Percentiles rank a stretch among this genome's conserved stretches.
phyloP scores from a whole-genome alignment of 2,329 filamentous ascomycete species.

The Lachnellula suecica region DNA sequence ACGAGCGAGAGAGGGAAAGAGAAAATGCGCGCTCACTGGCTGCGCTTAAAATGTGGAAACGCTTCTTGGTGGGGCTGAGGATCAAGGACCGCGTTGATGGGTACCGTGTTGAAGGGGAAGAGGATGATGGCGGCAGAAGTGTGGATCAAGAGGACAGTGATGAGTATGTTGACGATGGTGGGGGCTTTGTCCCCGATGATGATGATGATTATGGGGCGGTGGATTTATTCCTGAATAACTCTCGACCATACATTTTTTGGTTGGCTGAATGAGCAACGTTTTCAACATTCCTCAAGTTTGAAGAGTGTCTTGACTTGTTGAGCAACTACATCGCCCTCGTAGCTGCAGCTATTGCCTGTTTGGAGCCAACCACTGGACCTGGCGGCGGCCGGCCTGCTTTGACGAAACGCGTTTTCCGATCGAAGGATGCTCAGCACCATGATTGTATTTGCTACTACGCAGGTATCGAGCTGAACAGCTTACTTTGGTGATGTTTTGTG shows the following conservation, averaged over 20 bases:
- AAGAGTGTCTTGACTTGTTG: background rate
- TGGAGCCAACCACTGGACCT: too few relatives aligned
- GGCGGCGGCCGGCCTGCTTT: too few relatives aligned
- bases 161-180: background rate
- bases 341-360: background rate
- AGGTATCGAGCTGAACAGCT: too few relatives aligned
- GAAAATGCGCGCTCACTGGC: constrained; percentile 60
- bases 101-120: constrained; percentile 27
- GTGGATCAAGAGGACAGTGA: constrained; percentile 60
- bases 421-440: too few relatives aligned
- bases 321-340: background rate
- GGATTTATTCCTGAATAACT: constrained; percentile 13
- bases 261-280: background rate
- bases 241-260: background rate
- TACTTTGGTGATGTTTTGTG: too few relatives aligned
- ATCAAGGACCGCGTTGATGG: constrained; percentile 31
- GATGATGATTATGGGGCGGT: background rate
- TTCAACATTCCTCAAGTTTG: background rate
- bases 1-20: constrained; percentile 63
- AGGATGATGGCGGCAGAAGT: constrained; percentile 47
- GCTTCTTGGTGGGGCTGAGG: constrained; percentile 74
- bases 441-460: too few relatives aligned
- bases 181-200: constrained; percentile 14
- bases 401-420: too few relatives aligned
- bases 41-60: constrained; percentile 69